These are phyloP conservation scores for Fusarium hostae DNA, from an alignment of 2,329 filamentous ascomycete genomes.

Conservation along the genomic window DNA sequence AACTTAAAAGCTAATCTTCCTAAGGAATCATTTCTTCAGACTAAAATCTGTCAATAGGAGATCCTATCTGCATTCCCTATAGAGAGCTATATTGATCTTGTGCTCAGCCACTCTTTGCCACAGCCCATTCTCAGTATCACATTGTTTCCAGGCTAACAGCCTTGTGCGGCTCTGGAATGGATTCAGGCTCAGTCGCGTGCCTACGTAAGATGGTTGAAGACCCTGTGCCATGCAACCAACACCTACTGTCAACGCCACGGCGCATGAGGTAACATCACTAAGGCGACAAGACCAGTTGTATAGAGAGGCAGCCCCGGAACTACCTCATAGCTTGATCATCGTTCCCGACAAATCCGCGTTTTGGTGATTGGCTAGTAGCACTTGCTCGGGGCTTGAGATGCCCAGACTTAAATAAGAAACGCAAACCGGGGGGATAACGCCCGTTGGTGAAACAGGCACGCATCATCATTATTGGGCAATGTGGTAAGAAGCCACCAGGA, in stretches of 20 bases:
- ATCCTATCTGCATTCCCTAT: neutral
- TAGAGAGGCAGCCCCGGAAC: accelerated
- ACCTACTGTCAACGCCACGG: neutral
- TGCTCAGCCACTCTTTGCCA: neutral
- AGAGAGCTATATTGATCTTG: neutral
- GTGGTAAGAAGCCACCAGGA: neutral
- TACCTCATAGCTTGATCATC: neutral
- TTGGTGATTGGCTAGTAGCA: accelerated
- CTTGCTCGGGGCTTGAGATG: neutral
- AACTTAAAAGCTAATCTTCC: neutral
- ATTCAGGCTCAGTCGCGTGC: no score
- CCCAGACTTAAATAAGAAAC: neutral
- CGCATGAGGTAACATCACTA: neutral
- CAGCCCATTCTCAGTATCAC: no score
- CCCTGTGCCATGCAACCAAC: neutral
- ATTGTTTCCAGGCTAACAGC: neutral
- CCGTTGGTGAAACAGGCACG: neutral
- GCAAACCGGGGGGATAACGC: neutral
- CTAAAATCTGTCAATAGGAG: neutral
- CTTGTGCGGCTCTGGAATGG: neutral
- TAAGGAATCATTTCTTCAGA: neutral
- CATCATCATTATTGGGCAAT: neutral
- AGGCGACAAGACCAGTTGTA: neutral
- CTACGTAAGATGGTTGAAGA: no score
- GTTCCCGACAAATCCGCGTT: neutral